These are phyloP conservation scores for Dioszegia crocea DNA, from an alignment of 768 basidiomycete species.

Conservation along the genomic window DNA sequence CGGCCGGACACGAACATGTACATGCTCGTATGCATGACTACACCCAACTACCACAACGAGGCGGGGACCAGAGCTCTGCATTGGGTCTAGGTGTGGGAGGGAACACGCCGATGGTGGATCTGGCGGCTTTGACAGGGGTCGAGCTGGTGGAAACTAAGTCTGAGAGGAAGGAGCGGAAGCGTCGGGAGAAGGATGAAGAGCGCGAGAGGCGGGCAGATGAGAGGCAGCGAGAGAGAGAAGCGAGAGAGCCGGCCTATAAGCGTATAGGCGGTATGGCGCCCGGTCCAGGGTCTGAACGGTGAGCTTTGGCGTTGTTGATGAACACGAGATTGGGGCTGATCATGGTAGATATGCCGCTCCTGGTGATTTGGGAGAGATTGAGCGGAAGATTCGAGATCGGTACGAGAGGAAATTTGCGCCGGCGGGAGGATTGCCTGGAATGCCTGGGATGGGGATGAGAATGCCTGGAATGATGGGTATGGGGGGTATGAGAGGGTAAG, in stretches of 20 bases:
- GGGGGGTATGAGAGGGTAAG: neutral
- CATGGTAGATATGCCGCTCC: slow-evolving; percentile 5
- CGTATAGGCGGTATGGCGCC: neutral
- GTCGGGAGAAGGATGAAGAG: slow-evolving; percentile 9
- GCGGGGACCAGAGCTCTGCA: neutral
- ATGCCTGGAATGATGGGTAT: slow-evolving; percentile 4
- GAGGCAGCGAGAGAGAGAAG: slow-evolving; percentile 6
- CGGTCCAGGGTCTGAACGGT: slow-evolving; percentile 6
- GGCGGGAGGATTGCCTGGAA: neutral
- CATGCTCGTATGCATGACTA: slow-evolving; percentile 10
- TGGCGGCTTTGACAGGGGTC: neutral
- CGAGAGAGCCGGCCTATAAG: slow-evolving; percentile 8
- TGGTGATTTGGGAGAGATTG: neutral
- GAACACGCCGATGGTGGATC: neutral
- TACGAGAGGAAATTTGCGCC: slow-evolving; percentile 7
- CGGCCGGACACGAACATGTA: slow-evolving; percentile 8
- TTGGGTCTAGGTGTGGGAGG: neutral
- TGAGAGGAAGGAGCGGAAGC: slow-evolving; percentile 3
- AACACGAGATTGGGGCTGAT: neutral
- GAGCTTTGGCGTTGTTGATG: neutral
- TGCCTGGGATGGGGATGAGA: neutral
- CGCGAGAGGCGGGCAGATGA: slow-evolving; percentile 2
- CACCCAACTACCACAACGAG: neutral
- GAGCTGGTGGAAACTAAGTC: slow-evolving; percentile 3
- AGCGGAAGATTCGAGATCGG: neutral